Conservation (phyloP, 441 rosid species). For the Aquilaria agallochum region DNA sequence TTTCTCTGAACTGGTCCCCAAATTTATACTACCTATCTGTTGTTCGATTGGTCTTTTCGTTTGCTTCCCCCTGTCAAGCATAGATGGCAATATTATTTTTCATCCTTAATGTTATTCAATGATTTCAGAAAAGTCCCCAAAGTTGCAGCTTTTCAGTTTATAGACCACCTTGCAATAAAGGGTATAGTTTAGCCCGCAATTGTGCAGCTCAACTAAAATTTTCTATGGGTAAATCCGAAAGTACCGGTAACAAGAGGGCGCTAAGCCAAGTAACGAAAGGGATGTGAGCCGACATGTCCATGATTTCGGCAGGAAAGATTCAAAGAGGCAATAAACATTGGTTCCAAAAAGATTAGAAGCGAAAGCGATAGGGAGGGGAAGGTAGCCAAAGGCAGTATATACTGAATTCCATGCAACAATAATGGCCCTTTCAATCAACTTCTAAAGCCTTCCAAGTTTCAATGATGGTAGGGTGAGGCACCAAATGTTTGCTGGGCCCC, state of each 20-base stretch:
- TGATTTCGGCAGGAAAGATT: slow-evolving; percentile 29
- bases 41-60: too few relatives aligned
- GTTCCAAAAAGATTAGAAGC: slow-evolving; percentile 24
- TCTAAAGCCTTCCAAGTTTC: slow-evolving; percentile 46
- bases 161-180: too few relatives aligned
- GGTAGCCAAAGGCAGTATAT: slow-evolving; percentile 25
- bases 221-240: background rate
- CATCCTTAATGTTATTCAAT: too few relatives aligned
- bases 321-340: slow-evolving; percentile 45
- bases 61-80: too few relatives aligned
- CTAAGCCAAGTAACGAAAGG: background rate
- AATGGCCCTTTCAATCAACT: slow-evolving; percentile 68
- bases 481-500: slow-evolving; percentile 57
- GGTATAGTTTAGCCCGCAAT: too few relatives aligned
- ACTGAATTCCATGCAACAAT: slow-evolving; percentile 93
- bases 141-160: too few relatives aligned
- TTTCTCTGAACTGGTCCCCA: too few relatives aligned
- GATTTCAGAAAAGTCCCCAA: too few relatives aligned
- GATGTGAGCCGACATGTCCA: slow-evolving; percentile 40
- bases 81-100: too few relatives aligned
- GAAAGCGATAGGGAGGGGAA: slow-evolving; percentile 36
- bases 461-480: slow-evolving; percentile 71
- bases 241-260: too few relatives aligned
- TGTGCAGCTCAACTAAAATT: too few relatives aligned
- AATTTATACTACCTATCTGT: too few relatives aligned